Evolutionary conservation across 139 green algal species (phyloP).

Genomic region (Deuterostichococcus epilithicus): DNA sequence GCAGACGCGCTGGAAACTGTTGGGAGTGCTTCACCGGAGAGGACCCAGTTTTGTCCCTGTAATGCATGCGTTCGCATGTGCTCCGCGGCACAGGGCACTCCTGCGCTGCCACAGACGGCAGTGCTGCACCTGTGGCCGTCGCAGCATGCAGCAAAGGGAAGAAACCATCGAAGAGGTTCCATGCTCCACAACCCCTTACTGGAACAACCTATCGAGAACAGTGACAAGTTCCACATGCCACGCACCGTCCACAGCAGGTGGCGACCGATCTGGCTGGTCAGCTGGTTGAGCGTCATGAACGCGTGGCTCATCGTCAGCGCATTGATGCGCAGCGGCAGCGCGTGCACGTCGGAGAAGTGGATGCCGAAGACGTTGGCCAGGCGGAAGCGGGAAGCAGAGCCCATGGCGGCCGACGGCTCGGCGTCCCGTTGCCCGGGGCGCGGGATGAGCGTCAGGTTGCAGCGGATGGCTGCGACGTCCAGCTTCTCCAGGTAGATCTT

Average conservation of each 20-base stretch:
- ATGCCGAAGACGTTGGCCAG: constrained; percentile 30
- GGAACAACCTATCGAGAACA: too few relatives aligned
- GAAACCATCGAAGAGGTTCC: too few relatives aligned
- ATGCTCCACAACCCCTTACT: too few relatives aligned
- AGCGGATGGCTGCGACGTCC: constrained; percentile 35
- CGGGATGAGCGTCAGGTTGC: constrained; percentile 50
- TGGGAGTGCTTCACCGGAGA: background rate
- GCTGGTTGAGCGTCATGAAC: constrained; percentile 23
- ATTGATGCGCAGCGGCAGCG: constrained; percentile 44
- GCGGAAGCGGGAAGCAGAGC: constrained; percentile 16
- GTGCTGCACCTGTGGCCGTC: too few relatives aligned
- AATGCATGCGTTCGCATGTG: background rate
- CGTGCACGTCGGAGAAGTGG: constrained; percentile 45
- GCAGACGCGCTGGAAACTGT: too few relatives aligned
- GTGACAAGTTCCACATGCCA: background rate
- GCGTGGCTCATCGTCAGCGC: constrained; percentile 32
- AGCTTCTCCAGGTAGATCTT: constrained; percentile 22
- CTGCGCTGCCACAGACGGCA: too few relatives aligned
- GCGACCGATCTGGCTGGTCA: constrained; percentile 24
- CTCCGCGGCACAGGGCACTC: too few relatives aligned
- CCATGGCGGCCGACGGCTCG: background rate
- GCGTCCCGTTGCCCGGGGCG: constrained; percentile 7
- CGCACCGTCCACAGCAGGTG: constrained; percentile 33
- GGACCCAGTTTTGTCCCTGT: too few relatives aligned
- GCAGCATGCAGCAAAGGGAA: too few relatives aligned